phyloP scores from a whole-genome alignment of 2,329 filamentous ascomycete species.

The Moelleriella libera region DNA sequence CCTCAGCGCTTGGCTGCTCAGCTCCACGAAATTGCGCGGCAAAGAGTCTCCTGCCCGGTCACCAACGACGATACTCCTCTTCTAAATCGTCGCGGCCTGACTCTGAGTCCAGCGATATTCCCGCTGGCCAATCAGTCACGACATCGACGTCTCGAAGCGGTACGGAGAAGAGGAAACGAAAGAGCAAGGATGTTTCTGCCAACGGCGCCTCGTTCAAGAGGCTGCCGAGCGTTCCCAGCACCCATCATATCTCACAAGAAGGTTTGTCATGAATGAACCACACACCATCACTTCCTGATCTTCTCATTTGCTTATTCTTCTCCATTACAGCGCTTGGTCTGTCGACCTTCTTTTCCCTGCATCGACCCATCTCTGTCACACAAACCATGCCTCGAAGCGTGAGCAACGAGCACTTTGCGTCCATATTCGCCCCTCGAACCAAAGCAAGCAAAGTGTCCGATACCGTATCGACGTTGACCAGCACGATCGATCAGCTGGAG shows the following conservation, averaged over 20 bases:
- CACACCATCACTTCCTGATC: neutral
- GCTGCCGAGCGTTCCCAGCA: conserved; percentile 62
- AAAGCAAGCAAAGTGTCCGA: conserved; percentile 37
- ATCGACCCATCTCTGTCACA: conserved; percentile 84
- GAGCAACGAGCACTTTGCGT: conserved; percentile 62
- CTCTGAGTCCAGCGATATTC: conserved; percentile 36
- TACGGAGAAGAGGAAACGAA: conserved; percentile 43
- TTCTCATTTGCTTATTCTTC: neutral
- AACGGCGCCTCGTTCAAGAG: conserved; percentile 34
- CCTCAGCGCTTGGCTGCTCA: conserved; percentile 26
- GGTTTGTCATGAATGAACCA: conserved; percentile 26
- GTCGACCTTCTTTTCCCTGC: conserved; percentile 89
- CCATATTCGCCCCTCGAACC: conserved; percentile 57
- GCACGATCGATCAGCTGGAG: conserved; percentile 45
- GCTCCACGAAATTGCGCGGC: conserved; percentile 23
- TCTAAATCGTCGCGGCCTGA: conserved; percentile 50
- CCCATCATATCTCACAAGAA: conserved; percentile 54
- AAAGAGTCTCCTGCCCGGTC: conserved; percentile 22
- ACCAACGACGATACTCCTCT: conserved; percentile 43
- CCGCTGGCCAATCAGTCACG: conserved; percentile 34
- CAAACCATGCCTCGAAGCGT: conserved; percentile 63
- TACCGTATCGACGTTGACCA: conserved; percentile 54
- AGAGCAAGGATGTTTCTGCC: conserved; percentile 35
- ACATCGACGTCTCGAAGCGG: conserved; percentile 27
- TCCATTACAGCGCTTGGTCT: conserved; percentile 58